Evolutionary conservation across 1,284 basidiomycete species (phyloP).

Genomic region (Ganoderma leucocontextum): DNA sequence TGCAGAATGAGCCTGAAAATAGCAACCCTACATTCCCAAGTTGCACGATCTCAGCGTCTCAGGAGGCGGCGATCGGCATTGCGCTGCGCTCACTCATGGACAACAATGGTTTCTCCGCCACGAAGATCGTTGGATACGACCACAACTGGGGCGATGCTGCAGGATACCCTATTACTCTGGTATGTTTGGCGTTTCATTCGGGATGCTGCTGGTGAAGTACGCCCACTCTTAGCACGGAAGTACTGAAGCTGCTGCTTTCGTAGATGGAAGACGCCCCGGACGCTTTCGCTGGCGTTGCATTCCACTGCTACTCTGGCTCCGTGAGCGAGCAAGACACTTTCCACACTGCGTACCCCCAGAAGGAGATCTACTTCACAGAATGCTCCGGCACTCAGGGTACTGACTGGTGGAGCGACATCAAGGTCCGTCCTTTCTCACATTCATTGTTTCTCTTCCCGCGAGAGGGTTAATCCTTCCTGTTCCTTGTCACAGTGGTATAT

Average conservation of each 20-base stretch:
- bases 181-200: slow-evolving; percentile 30
- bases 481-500: slow-evolving; percentile 48
- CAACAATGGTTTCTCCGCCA: slow-evolving; percentile 51
- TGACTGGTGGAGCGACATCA: slow-evolving; percentile 84
- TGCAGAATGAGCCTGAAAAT: slow-evolving; percentile 59
- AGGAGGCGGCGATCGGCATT: slow-evolving; percentile 52
- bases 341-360: slow-evolving; percentile 52
- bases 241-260: slow-evolving; percentile 3
- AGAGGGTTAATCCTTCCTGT: neutral
- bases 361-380: slow-evolving; percentile 62
- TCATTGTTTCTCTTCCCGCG: slow-evolving; percentile 2
- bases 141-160: slow-evolving; percentile 61
- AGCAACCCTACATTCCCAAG: slow-evolving; percentile 54
- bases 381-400: slow-evolving; percentile 58
- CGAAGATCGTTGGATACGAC: slow-evolving; percentile 57
- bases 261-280: slow-evolving; percentile 57
- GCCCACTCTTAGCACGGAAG: neutral
- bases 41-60: slow-evolving; percentile 47
- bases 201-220: neutral
- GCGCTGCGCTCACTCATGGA: slow-evolving; percentile 54
- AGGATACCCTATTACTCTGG: slow-evolving; percentile 56
- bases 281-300: slow-evolving; percentile 57
- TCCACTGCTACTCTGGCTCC: slow-evolving; percentile 58
- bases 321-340: slow-evolving; percentile 53
- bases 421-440: slow-evolving; percentile 49